These are phyloP conservation scores for Ganoderma leucocontextum DNA, from an alignment of 1,284 basidiomycete species.

Conservation along the genomic window DNA sequence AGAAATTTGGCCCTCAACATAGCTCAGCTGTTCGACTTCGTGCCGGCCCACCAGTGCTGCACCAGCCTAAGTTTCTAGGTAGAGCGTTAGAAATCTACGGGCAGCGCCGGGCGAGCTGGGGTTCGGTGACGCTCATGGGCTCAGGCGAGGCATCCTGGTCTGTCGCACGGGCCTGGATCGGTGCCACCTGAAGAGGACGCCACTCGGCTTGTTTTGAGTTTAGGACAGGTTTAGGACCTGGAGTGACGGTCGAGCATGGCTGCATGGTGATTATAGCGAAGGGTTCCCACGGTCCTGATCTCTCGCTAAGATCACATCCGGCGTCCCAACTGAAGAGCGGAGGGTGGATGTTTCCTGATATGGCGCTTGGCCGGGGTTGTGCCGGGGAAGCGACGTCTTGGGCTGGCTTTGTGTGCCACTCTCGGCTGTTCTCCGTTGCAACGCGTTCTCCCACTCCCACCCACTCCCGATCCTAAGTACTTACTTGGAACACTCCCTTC, in stretches of 20 bases:
- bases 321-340: constrained; percentile 3
- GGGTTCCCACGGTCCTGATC: not conserved
- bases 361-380: not conserved
- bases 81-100: too few relatives aligned
- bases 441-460: not conserved
- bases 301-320: not conserved
- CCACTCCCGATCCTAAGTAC: not conserved
- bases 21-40: too few relatives aligned
- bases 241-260: too few relatives aligned
- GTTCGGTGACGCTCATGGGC: too few relatives aligned
- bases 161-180: not conserved
- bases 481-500: not conserved
- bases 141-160: not conserved
- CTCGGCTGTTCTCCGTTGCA: not conserved
- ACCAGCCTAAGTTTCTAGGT: too few relatives aligned
- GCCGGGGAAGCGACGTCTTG: not conserved
- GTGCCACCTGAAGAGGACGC: not conserved
- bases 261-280: constrained; percentile 9
- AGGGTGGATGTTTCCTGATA: not conserved
- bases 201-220: not conserved
- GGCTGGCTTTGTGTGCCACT: not conserved
- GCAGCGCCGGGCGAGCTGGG: too few relatives aligned
- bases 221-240: too few relatives aligned
- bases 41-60: too few relatives aligned
- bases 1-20: too few relatives aligned